These are phyloP conservation scores for Penicillium bovifimosum DNA, from an alignment of 495 filamentous ascomycete species.

Conservation along the genomic window DNA sequence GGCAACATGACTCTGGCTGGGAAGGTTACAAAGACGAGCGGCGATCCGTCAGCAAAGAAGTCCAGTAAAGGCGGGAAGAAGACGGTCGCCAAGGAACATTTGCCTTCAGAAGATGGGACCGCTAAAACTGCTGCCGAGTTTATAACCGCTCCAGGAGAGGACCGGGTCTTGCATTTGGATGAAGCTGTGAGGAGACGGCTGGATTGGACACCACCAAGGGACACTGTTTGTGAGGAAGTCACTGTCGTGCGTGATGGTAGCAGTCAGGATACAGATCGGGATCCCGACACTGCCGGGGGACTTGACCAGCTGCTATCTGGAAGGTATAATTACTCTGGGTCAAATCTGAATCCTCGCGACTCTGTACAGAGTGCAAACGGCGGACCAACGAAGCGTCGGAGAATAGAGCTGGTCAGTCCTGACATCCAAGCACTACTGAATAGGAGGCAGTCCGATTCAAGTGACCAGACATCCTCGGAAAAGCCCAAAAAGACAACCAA, in stretches of 20 bases:
- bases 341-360: conserved; percentile 7
- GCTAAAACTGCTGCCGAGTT: neutral
- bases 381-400: conserved; percentile 38
- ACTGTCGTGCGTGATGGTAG: conserved; percentile 11
- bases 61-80: conserved; percentile 14
- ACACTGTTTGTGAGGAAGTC: conserved; percentile 6
- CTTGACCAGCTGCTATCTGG: conserved; percentile 29
- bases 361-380: conserved; percentile 5
- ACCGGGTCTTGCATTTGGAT: conserved; percentile 29
- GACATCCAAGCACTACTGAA: conserved; percentile 14
- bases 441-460: conserved; percentile 3
- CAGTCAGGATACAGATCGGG: neutral
- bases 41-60: conserved; percentile 11
- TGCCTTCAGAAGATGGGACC: neutral
- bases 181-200: conserved; percentile 32
- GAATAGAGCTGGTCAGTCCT: conserved; percentile 37
- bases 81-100: neutral
- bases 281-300: neutral
- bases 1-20: conserved; percentile 35
- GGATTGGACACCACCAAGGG: conserved; percentile 43
- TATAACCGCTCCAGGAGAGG: conserved; percentile 12
- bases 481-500: conserved; percentile 42
- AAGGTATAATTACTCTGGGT: conserved; percentile 31
- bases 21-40: conserved; percentile 30
- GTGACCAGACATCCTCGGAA: conserved; percentile 6